Conservation (phyloP, 2,329 filamentous ascomycete species). For the Geosmithia putterillii region DNA sequence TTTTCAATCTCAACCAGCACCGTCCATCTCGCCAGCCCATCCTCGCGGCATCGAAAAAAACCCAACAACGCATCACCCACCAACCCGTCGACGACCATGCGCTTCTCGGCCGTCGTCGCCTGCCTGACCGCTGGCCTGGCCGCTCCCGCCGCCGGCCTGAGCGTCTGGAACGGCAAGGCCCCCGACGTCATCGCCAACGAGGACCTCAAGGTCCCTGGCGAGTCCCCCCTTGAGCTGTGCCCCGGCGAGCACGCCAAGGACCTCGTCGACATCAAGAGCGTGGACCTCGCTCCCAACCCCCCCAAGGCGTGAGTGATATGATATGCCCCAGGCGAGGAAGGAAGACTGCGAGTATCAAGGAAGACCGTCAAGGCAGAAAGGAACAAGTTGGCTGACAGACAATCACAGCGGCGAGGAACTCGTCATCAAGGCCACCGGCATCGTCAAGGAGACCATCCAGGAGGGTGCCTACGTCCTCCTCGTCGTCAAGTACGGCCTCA, state of each 20-base stretch:
- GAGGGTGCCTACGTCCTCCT: constrained; percentile 72
- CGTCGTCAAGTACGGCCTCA: constrained; percentile 87
- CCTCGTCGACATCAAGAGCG: constrained; percentile 62
- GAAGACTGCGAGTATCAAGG: too few species aligned
- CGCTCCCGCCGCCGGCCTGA: constrained; percentile 31
- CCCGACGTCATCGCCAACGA: constrained; percentile 29
- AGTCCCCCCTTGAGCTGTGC: constrained; percentile 79
- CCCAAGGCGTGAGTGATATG: constrained; percentile 54
- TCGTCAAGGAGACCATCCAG: constrained; percentile 58
- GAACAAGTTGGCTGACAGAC: constrained; percentile 9
- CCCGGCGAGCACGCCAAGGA: constrained; percentile 51
- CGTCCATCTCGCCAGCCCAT: constrained; percentile 1
- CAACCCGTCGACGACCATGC: constrained; percentile 12
- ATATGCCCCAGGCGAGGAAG: not conserved
- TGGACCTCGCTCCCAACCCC: constrained; percentile 78
- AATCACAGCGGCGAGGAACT: constrained; percentile 59
- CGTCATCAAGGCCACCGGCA: constrained; percentile 65
- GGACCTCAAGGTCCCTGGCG: constrained; percentile 59
- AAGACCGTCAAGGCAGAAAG: not conserved
- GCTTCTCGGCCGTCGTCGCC: constrained; percentile 26
- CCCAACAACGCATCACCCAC: not conserved
- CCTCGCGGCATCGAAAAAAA: not conserved
- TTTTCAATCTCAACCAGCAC: not conserved
- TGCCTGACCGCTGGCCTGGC: constrained; percentile 29
- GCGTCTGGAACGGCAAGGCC: constrained; percentile 22